Evolutionary conservation across 345 rosid species (phyloP).

Genomic region (Boechera retrofracta): DNA sequence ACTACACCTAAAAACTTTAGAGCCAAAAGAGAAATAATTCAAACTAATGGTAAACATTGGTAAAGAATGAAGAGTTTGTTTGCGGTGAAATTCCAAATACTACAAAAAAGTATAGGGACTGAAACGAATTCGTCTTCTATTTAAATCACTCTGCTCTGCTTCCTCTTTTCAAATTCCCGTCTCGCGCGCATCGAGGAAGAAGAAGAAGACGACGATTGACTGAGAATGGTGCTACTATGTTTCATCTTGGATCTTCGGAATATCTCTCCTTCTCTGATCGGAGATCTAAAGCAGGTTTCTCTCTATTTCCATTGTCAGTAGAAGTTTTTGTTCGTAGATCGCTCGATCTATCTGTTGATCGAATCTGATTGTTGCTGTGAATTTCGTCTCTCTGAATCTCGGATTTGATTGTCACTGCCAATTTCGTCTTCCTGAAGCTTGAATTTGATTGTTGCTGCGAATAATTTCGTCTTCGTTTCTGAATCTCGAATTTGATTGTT

Average conservation of each 20-base stretch:
- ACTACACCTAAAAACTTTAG: neutral
- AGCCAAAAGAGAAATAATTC: constrained; percentile 11
- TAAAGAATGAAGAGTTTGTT: constrained; percentile 15
- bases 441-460: neutral
- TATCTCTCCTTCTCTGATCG: constrained; percentile 63
- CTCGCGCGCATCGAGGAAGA: constrained; percentile 47
- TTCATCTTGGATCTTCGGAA: constrained; percentile 75
- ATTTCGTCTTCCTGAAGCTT: neutral
- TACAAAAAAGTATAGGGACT: constrained; percentile 26
- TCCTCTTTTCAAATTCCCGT: constrained; percentile 28
- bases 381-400: neutral
- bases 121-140: constrained; percentile 31
- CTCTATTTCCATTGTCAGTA: neutral
- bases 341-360: constrained; percentile 35
- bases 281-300: constrained; percentile 71
- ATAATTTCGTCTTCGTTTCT: neutral
- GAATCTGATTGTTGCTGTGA: constrained; percentile 13
- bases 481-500: neutral
- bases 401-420: constrained; percentile 20
- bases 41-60: neutral
- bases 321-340: neutral
- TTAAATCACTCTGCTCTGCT: constrained; percentile 22
- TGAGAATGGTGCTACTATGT: constrained; percentile 69
- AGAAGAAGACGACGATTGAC: constrained; percentile 25
- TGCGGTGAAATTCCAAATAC: constrained; percentile 12